These are phyloP conservation scores for Microbotryum scabiosae DNA, from an alignment of 1,284 basidiomycete genomes.

Conservation along the genomic window DNA sequence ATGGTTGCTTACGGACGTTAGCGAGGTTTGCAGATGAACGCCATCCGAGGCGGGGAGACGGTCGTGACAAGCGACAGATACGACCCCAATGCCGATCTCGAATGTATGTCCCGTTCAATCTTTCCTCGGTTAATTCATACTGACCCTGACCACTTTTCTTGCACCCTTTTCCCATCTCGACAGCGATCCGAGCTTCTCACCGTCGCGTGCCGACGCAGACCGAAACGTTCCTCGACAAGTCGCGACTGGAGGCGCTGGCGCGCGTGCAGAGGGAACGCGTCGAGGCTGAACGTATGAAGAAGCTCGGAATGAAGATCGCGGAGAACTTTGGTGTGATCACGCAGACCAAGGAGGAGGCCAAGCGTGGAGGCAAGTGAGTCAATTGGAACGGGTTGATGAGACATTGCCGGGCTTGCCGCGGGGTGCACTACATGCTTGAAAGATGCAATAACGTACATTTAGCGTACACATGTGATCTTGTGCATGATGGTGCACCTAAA, in stretches of 20 bases:
- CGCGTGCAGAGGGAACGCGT: slow-evolving; percentile 69
- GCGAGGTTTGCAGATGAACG: slow-evolving; percentile 53
- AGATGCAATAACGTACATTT: too few relatives aligned
- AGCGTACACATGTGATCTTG: too few relatives aligned
- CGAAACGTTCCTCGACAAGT: slow-evolving; percentile 63
- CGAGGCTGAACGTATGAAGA: slow-evolving; percentile 72
- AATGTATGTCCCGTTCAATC: slow-evolving; percentile 30
- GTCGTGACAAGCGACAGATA: slow-evolving; percentile 55
- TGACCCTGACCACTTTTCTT: neutral
- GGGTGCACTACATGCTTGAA: too few relatives aligned
- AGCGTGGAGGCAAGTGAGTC: slow-evolving; percentile 39
- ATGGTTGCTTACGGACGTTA: neutral
- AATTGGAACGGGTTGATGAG: too few relatives aligned
- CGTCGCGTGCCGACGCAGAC: slow-evolving; percentile 54
- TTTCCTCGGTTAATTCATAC: neutral
- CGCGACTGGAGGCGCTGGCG: slow-evolving; percentile 67
- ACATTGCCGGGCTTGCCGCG: too few relatives aligned
- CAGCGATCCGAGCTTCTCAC: slow-evolving; percentile 39
- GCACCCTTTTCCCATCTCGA: neutral
- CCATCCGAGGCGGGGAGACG: slow-evolving; percentile 67
- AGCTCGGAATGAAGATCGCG: slow-evolving; percentile 59
- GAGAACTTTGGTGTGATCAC: slow-evolving; percentile 22
- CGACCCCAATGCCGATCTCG: slow-evolving; percentile 69
- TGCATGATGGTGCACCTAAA: too few relatives aligned
- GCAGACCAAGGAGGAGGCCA: slow-evolving; percentile 42